Base-by-base conservation (phyloP, 441 rosid genomes). In the Flueggea neowawraea region DNA sequence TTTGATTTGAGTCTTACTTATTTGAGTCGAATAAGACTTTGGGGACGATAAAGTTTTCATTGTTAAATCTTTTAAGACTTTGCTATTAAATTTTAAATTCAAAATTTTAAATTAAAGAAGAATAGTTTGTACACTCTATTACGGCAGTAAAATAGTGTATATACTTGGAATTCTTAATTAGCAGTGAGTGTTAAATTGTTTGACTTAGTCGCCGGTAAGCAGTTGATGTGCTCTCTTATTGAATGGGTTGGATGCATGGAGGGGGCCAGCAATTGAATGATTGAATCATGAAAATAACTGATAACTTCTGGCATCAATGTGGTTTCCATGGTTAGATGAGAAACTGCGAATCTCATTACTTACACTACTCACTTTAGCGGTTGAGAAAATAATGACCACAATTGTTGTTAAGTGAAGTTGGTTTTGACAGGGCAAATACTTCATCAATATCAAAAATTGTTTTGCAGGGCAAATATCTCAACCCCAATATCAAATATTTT, bases 271-370 rank as follows among this genome's bases (percentile, higher is more conserved):
- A 32, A 47, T 53, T 62, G n/a, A n/a, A n/a, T n/a, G n/a, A n/a
- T n/a, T n/a, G 41, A 63, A 69, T 48, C 55, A 7, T 69, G 79
- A 78, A 71, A 75, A 45, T 51, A 66, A 69, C 69, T 11, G 14
- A 0, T 59, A 75, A 75, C 69, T 52, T 61, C 57, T 41, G 6
- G 43, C 61, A 70, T 65, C 43, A 64, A 63, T 52, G 49, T 52
- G 44, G 39, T 52, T n/a, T 52, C 39, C 31, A 4, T 15, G 53
- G 14, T 7, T 67, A 47, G 50, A 70, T 11, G 54, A 45, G 31
- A 31, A 65, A 55, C 32, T 53, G 16, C 36, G 14, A 61, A 41
- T 1, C 3, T 61, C 39, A 33, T 53, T 52, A 50, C 56, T 60
- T 57, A 28, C 65, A 50, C 10, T 59, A 1, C 41, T 36, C 41